Evolutionary conservation across 352 stramenopile genomes (phyloP).

Genomic region (Phytophthora palmivora): DNA sequence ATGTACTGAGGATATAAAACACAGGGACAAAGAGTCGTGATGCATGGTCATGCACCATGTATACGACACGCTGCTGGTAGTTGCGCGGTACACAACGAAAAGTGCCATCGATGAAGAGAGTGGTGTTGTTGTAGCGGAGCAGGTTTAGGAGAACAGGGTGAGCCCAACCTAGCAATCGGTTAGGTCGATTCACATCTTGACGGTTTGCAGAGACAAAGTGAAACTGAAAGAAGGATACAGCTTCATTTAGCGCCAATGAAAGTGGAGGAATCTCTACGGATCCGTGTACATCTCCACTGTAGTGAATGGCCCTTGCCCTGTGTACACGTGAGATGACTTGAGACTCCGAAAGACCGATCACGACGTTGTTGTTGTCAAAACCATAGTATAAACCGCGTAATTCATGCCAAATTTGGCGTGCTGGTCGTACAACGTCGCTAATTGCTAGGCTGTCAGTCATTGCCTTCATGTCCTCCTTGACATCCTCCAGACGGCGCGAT

Average conservation of each 20-base stretch:
- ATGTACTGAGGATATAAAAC: slow-evolving; percentile 20
- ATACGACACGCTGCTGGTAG: slow-evolving; percentile 16
- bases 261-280: slow-evolving; percentile 12
- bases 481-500: not conserved
- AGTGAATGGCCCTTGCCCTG: too few species aligned
- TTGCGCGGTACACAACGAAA: slow-evolving; percentile 17
- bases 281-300: slow-evolving; percentile 4
- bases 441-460: not conserved
- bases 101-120: slow-evolving; percentile 35
- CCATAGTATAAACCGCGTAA: not conserved
- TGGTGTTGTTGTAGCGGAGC: slow-evolving; percentile 14
- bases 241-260: slow-evolving; percentile 8
- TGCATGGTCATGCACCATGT: slow-evolving; percentile 27
- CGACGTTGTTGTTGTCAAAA: slow-evolving; percentile 2
- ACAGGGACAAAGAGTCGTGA: slow-evolving; percentile 12
- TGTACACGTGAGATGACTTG: not conserved
- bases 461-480: slow-evolving; percentile 1
- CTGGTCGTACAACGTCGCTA: not conserved
- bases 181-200: slow-evolving; percentile 2
- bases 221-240: slow-evolving; percentile 12
- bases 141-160: slow-evolving; percentile 15
- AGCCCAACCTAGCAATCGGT: slow-evolving; percentile 22
- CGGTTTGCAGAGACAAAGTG: slow-evolving; percentile 7
- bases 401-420: not conserved
- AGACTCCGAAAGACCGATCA: not conserved